Evolutionary conservation across 1,284 basidiomycete species (phyloP).

Genomic region (Marasmius fiardii): DNA sequence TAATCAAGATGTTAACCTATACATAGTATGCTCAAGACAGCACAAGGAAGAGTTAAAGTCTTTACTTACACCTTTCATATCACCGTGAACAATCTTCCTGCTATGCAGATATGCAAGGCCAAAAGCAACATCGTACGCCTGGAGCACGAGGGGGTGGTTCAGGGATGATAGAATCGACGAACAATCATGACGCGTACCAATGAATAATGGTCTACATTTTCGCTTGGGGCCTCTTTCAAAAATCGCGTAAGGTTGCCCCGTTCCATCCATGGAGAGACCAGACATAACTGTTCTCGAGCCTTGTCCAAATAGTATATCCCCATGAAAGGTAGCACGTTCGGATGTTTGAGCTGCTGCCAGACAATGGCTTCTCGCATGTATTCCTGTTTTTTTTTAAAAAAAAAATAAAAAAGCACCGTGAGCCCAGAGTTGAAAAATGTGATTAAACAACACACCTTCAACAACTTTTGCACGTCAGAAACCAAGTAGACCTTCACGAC

Average conservation of each 20-base stretch:
- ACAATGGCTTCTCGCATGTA: background rate
- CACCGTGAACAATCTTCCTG: background rate
- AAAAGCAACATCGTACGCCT: background rate
- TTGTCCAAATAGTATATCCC: background rate
- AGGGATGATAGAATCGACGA: background rate
- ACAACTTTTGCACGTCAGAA: background rate
- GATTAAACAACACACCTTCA: background rate
- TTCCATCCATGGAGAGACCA: slow-evolving; percentile 27
- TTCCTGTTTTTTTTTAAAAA: no score
- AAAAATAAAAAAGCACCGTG: no score
- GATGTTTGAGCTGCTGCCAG: background rate
- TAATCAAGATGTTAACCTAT: slow-evolving; percentile 3
- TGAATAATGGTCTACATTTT: slow-evolving; percentile 16
- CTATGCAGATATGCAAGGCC: background rate
- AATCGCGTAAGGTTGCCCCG: slow-evolving; percentile 29
- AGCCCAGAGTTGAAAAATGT: background rate
- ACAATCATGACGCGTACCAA: slow-evolving; percentile 17
- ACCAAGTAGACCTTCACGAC: background rate
- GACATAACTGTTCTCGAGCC: background rate
- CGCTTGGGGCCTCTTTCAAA: slow-evolving; percentile 16
- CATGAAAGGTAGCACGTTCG: background rate
- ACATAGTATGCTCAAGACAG: no score
- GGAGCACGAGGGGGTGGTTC: background rate
- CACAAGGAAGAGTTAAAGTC: background rate
- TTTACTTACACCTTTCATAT: background rate